Evolutionary conservation across 192 early-diverging fungal species (phyloP).

Genomic region (Funneliformis geosporum): DNA sequence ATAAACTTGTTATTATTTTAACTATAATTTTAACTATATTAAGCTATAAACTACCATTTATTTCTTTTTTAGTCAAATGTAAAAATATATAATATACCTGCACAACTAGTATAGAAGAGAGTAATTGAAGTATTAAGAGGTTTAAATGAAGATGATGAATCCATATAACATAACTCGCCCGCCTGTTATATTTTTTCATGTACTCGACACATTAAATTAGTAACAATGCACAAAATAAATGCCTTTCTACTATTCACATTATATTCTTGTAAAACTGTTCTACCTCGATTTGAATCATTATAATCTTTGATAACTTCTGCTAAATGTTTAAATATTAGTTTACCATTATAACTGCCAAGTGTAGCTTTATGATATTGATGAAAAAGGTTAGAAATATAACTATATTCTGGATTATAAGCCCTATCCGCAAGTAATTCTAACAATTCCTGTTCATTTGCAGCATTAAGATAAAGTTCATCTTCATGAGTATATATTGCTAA

Average conservation of each 20-base stretch:
- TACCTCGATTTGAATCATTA: not conserved
- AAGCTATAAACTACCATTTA: too few relatives aligned
- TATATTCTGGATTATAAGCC: not conserved
- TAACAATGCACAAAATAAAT: slow-evolving; percentile 16
- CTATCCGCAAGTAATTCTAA: not conserved
- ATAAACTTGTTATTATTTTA: too few relatives aligned
- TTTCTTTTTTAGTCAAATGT: too few relatives aligned
- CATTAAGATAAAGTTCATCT: too few relatives aligned
- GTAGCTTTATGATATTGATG: slow-evolving; percentile 7
- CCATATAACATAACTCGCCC: slow-evolving; percentile 12
- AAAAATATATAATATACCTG: too few relatives aligned
- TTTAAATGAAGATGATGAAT: slow-evolving; percentile 8
- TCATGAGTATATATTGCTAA: not conserved
- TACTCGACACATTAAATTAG: slow-evolving; percentile 1
- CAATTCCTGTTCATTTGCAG: too few relatives aligned
- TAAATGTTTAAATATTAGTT: slow-evolving; percentile 6
- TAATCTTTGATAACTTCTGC: not conserved
- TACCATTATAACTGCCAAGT: not conserved
- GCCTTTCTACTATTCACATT: not conserved
- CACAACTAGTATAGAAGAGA: slow-evolving; percentile 1
- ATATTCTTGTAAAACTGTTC: not conserved
- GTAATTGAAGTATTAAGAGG: slow-evolving; percentile 6
- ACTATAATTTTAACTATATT: too few relatives aligned
- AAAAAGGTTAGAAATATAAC: not conserved
- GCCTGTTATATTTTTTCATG: slow-evolving; percentile 6